Evolutionary conservation across 1,284 basidiomycete genomes (phyloP).

Genomic region (Boletellus deceptivus): DNA sequence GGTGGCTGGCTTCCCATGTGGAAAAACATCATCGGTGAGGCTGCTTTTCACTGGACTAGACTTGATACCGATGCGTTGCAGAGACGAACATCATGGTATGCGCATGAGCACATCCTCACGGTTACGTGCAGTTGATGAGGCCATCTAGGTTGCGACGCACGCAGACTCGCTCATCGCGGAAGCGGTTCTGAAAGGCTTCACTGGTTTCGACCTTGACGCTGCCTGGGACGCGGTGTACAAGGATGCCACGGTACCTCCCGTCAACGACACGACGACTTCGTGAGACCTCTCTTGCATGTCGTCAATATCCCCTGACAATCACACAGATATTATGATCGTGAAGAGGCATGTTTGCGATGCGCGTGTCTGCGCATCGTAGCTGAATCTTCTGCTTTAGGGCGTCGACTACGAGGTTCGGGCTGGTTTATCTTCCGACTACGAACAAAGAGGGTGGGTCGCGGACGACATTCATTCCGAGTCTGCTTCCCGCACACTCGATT

Average conservation of each 20-base stretch:
- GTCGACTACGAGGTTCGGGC: constrained; percentile 83
- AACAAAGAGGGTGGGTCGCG: constrained; percentile 72
- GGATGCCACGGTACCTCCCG: constrained; percentile 68
- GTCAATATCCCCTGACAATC: constrained; percentile 9
- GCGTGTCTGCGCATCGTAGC: neutral
- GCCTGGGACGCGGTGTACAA: constrained; percentile 79
- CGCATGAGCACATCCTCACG: neutral
- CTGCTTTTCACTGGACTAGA: neutral
- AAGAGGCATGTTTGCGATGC: constrained; percentile 50
- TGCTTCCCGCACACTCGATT: constrained; percentile 74
- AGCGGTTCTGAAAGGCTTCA: constrained; percentile 65
- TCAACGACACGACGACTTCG: constrained; percentile 57
- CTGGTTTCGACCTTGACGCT: constrained; percentile 59
- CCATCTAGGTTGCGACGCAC: constrained; percentile 65
- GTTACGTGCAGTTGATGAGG: neutral
- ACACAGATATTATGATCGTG: constrained; percentile 65
- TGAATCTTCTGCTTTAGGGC: constrained; percentile 39
- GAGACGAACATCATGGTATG: constrained; percentile 74
- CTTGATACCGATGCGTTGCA: constrained; percentile 19
- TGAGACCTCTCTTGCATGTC: constrained; percentile 28
- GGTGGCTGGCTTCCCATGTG: constrained; percentile 89
- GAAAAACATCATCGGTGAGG: constrained; percentile 78
- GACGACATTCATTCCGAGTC: constrained; percentile 78
- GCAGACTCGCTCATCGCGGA: constrained; percentile 81
- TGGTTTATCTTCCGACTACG: constrained; percentile 69